Percentiles rank a stretch among this genome's conserved stretches.
Evolutionary conservation across 345 rosid species (phyloP).

Genomic region (Microthlaspi erraticum): DNA sequence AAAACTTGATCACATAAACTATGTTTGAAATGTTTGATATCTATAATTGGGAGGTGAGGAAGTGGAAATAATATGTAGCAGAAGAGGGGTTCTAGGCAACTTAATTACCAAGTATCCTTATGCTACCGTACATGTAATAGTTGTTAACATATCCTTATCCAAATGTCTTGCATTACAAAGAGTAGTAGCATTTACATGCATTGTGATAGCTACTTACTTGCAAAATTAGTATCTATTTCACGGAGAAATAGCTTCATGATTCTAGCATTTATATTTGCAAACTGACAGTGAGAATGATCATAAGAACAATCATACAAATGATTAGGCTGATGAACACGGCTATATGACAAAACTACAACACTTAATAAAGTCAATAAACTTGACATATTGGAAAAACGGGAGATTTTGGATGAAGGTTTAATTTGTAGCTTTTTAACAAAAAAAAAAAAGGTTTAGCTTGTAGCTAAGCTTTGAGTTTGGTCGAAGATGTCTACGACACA

Average conservation of each 20-base stretch:
- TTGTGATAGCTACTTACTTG: not conserved
- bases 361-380: not conserved
- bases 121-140: not conserved
- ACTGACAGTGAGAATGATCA: not conserved
- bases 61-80: not conserved
- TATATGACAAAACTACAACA: not conserved
- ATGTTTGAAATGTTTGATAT: not conserved
- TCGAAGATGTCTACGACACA: too few relatives aligned
- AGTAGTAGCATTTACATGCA: not conserved
- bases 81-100: constrained; percentile 4
- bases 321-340: not conserved
- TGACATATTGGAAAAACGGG: not conserved
- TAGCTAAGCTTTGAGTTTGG: too few relatives aligned
- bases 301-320: not conserved
- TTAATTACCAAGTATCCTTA: not conserved
- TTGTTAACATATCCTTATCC: not conserved
- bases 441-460: too few relatives aligned
- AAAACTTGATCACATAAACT: not conserved
- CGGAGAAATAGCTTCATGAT: not conserved
- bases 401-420: too few relatives aligned
- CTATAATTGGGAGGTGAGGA: not conserved
- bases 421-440: too few relatives aligned
- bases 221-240: not conserved
- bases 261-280: not conserved
- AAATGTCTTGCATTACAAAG: not conserved